Conservation (phyloP, 148 eudicot genomes). For the Polygonum maritimum region DNA sequence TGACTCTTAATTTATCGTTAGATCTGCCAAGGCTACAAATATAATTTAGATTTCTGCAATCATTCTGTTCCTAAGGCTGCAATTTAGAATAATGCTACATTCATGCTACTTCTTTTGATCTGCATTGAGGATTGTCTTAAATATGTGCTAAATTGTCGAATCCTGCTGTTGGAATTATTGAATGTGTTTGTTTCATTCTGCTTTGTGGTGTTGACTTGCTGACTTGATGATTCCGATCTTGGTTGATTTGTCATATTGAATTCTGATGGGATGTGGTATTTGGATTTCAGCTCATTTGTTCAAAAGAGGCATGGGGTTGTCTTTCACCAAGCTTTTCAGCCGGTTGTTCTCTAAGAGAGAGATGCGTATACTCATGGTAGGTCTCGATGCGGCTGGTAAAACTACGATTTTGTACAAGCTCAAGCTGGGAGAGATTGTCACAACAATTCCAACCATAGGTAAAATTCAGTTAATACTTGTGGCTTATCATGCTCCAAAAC, state of each 20-base stretch:
- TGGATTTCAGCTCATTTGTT: constrained; percentile 4
- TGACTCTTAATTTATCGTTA: neutral
- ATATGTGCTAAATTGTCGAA: neutral
- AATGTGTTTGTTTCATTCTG: neutral
- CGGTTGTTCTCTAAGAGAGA: constrained; percentile 40
- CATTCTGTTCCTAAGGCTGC: neutral
- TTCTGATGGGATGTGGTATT: neutral
- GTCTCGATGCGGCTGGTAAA: constrained; percentile 22
- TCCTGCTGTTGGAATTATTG: neutral
- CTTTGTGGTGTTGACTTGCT: neutral
- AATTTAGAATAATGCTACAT: neutral
- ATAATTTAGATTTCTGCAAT: neutral
- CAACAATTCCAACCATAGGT: constrained; percentile 49
- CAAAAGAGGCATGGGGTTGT: constrained; percentile 29
- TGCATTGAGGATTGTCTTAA: neutral
- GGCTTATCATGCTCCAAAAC: neutral
- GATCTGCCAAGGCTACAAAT: neutral
- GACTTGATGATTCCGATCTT: neutral
- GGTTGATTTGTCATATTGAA: neutral
- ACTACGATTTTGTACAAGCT: constrained; percentile 40
- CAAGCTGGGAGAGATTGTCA: constrained; percentile 43
- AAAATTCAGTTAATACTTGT: neutral
- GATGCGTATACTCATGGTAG: constrained; percentile 44
- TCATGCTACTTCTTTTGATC: neutral
- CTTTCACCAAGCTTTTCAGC: constrained; percentile 45